Evolutionary conservation across 306 rosid species (phyloP), one percentile per base, ranked within the genome.

Genomic region (Aeschynomene evenia): DNA sequence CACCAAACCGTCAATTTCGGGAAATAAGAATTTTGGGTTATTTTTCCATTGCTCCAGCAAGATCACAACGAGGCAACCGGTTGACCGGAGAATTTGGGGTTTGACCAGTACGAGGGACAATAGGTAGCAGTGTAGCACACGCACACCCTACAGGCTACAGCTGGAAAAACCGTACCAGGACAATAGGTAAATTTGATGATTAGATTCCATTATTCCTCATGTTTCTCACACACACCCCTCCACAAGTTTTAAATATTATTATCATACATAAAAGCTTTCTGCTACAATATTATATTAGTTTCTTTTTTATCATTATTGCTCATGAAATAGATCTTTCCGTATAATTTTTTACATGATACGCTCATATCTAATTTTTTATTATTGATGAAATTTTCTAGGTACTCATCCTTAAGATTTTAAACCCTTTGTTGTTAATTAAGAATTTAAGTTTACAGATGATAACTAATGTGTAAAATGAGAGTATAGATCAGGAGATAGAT

Each of bases 121-220:
- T 51, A 74, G 15, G 51, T 12, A 52, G 49, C 76, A 18, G 7
- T 13, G 31, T 21, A 52, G 59, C 34, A 22, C 33, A 21, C 31
- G 15, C n/a, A 20, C 14, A 50, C 16, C 12, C 29, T 9, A 52
- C 16, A 22, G 33, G 34, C 36, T 54, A 82, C 88, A 86, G 91
- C 95, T 88, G 91, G 95, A 79, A 63, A 61, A 63, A 57, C 59
- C 78, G 94, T 79, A 79, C 68, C 73, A 82, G 77, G 91, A 85
- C 95, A 88, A 88, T 78, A 80, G 77, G 85, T 88, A 73, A 86
- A 85, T 9, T 84, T 75, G 81, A 79, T 88, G 60, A 86, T 85
- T 82, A 88, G 91, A 88, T 88, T 88, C 95, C 91, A 72, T 83
- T 88, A 79, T 83, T 88, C 95, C 87, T 59, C 79, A 52, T 83